Base-by-base conservation (phyloP, 2,329 filamentous ascomycete genomes). In the Lasiodiplodia citricola region DNA sequence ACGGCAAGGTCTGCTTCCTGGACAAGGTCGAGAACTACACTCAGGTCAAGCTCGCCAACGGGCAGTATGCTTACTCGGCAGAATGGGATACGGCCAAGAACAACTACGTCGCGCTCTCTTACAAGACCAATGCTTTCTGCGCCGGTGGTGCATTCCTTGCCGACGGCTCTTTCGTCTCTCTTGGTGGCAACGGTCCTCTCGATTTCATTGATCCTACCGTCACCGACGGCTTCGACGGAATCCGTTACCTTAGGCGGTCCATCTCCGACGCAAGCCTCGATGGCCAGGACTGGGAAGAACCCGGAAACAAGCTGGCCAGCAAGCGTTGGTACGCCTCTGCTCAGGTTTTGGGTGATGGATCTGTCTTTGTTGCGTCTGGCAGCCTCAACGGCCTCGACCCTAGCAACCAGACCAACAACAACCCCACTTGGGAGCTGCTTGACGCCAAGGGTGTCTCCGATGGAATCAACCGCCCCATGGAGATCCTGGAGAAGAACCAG, bases 1-100 rank as follows among this genome's bases (percentile, higher is more conserved):
- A 89, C 72, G 87, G 87, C 28, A 81, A 83, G 64, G 87, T 89
- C 13, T 81, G 87, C 47, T 90, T 90, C 77, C 78, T 89, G 18
- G 88, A 90, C 80, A 90, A 90, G 75, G 82, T 90, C 37, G 87
- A 90, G 75, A 86, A 89, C 75, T 89, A 87, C 76, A 88, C 87
- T 0, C 81, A 89, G 69, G 73, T 89, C 56, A 84, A 81, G 70
- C 81, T 88, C 8, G 70, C 81, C 18, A 84, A 87, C 73, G 86
- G 86, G 35, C 82, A 85, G 66, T 87, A 83, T 70, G 88, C 88
- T 0, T 89, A 88, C 78, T 88, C 87, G 11, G 82, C 86, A 2
- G 86, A 89, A 72, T 90, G 87, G 70, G 84, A 90, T 73, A 85
- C 87, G 1, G 73, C 62, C 7, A 85, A 82, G 1, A 85, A 87